A percentile compares a stretch with the other conserved stretches of the same genome.
These are phyloP conservation scores for Mortierella sp. DNA, from an alignment of 371 early-diverging fungal genomes.

Conservation along the genomic window DNA sequence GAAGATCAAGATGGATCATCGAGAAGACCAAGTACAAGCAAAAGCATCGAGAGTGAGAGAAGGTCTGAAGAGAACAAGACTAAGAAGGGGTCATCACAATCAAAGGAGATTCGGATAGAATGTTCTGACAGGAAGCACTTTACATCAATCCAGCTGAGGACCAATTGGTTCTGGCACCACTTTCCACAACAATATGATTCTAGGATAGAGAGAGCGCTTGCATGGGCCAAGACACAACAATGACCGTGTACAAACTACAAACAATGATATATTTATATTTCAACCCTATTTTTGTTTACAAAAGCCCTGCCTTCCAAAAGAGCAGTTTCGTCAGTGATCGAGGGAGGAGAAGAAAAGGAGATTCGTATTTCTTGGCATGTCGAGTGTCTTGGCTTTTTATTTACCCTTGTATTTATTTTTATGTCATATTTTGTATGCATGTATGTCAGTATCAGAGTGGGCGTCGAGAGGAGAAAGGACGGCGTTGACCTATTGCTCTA, in stretches of 20 bases:
- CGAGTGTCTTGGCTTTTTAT: constrained; percentile 6
- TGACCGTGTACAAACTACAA: neutral
- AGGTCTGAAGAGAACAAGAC: neutral
- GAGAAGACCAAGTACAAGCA: neutral
- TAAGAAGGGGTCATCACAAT: constrained; percentile 7
- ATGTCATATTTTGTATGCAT: no score
- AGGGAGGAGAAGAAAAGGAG: neutral
- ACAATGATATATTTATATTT: no score
- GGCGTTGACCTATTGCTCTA: no score
- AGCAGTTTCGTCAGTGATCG: neutral
- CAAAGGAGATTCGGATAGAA: constrained; percentile 25
- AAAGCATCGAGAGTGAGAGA: neutral
- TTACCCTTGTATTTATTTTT: neutral
- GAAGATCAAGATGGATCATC: neutral
- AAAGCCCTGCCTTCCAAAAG: neutral
- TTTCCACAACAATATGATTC: constrained; percentile 32
- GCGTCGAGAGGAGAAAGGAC: no score
- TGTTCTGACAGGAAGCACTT: constrained; percentile 25
- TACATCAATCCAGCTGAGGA: constrained; percentile 16
- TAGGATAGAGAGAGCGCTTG: constrained; percentile 6
- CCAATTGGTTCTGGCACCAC: constrained; percentile 36
- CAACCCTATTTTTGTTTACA: no score
- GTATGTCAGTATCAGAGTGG: no score
- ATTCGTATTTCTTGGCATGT: neutral
- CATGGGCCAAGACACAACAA: constrained; percentile 21